Base-by-base conservation (phyloP, 2,329 filamentous ascomycete species). In the Lachnellula arida region DNA sequence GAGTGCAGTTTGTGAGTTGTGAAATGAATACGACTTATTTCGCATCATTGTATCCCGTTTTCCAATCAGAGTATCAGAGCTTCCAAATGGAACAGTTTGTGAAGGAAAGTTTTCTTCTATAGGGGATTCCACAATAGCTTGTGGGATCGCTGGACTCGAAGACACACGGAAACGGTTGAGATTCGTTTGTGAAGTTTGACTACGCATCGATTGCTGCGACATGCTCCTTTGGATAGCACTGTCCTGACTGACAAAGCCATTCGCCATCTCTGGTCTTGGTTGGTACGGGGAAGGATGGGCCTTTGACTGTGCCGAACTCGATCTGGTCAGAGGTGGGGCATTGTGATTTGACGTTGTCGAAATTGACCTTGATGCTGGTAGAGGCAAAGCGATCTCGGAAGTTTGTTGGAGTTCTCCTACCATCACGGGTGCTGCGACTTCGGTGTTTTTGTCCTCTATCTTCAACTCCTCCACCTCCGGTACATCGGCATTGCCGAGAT, bases 401-500 rank as follows among this genome's bases (percentile, higher is more conserved):
- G 86, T 87, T 69, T 87, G 83, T 61, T 86, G 79, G 34, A 91
- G 76, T 59, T 85, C 83, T 11, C 81, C 74, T 1, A 90, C 70
- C 55, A 87, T 76, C 17, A 91, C 78, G 1, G 87, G 87, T 3
- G 76, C 82, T 17, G 81, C 72, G 4, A 72, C 66, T 65, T 91
- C 86, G 49, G 64, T 64, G 11, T 67, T 73, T 63, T 67, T 52
- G 6, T 25, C 70, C 60, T 78, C 67, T 4, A 82, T 67, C 23
- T 80, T 76, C 12, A 88, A 70, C 2, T 84, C 80, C 7, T 90
- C 86, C 0, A 80, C 71, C 48, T 85, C 81, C 1, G 91, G 91
- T 5, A 76, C 74, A 15, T 97, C 92, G 6, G 93, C 91, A 43
- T 81, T 76, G 60, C 85, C 84, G 11, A 96, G 78, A 70, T 96